Evolutionary conservation across 129 eudicot genomes (phyloP), one percentile per base, ranked within the genome.

Genomic region (Chrysanthemum makinoi): DNA sequence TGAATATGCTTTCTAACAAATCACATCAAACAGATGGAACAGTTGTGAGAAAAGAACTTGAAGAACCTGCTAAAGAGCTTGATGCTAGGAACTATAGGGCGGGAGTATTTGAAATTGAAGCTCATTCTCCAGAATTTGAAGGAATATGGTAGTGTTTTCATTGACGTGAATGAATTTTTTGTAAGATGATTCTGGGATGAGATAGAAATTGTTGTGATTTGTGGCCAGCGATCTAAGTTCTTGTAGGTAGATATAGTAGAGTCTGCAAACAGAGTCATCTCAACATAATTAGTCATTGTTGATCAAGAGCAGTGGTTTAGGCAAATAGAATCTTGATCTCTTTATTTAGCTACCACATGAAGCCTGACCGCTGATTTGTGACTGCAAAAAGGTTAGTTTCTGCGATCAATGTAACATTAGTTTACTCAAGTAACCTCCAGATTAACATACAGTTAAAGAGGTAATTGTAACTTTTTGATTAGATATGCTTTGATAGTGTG

Each of bases 211-310:
- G 28, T 59, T 59, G 22, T 22, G 2, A 12, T 59, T 59, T 35
- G 44, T 35, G 9, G 10, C 44, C 44, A 59, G 17, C 3, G 15
- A 59, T 59, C n/a, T 10, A 24, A 35, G 6, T 59, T 59, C 65
- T 59, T 59, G 28, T 59, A 12, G 65, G 44, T 59, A 59, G 14
- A 59, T 30, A 24, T 59, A 24, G n/a, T 59, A 59, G 65, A 59
- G 35, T 13, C 3, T 59, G 39, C 65, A 14, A 3, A 12, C 54
- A 22, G 39, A 18, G 63, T 30, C 35, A 30, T 30, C 35, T 30
- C 35, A 35, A 35, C 44, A 35, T 0, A 35, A 35, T 35, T 35
- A 35, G 44, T 35, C 44, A 35, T 35, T 35, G 44, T 35, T 35
- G 44, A 35, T 35, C 44, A 35, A 35, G 44, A 9, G 9, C 9